Percentiles rank a stretch among this genome's conserved stretches.
Evolutionary conservation across 208 protist species (phyloP).

Genomic region (Phytomonas sp.): DNA sequence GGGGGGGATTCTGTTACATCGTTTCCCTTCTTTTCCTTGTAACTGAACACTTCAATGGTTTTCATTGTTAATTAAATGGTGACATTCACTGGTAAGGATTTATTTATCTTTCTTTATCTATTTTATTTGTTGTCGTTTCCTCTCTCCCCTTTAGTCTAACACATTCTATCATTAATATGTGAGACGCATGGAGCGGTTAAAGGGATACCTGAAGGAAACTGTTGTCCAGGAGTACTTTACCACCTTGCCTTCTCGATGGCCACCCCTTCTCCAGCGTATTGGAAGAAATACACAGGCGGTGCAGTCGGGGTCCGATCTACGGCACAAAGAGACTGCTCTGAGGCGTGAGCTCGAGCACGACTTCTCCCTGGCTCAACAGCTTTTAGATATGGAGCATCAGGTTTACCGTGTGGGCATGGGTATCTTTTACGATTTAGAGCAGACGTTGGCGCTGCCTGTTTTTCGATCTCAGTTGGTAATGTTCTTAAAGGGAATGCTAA

Average conservation of each 20-base stretch:
- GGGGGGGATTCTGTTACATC: too few relatives aligned
- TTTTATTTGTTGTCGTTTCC: neutral
- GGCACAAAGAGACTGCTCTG: neutral
- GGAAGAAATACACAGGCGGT: slow-evolving; percentile 41
- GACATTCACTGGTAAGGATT: slow-evolving; percentile 8
- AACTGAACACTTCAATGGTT: neutral
- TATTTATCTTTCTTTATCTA: neutral
- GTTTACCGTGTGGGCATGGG: slow-evolving; percentile 28
- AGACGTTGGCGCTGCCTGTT: neutral
- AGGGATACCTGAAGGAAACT: slow-evolving; percentile 18
- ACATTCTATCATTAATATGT: too few relatives aligned
- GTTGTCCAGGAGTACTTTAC: slow-evolving; percentile 34
- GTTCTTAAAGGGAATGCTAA: slow-evolving; percentile 31
- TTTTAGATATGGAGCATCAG: slow-evolving; percentile 37
- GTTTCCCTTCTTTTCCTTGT: neutral
- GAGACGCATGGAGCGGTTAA: slow-evolving; percentile 10
- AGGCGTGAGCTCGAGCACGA: slow-evolving; percentile 19
- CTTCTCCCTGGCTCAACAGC: slow-evolving; percentile 23
- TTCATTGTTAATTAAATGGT: slow-evolving; percentile 12
- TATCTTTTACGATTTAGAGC: neutral
- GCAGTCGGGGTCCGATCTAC: slow-evolving; percentile 23
- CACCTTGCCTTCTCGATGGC: slow-evolving; percentile 45
- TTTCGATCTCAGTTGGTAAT: slow-evolving; percentile 6
- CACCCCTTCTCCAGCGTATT: slow-evolving; percentile 33
- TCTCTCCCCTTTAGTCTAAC: slow-evolving; percentile 2